Base-by-base conservation (phyloP, 2,329 filamentous ascomycete genomes). In the Cytospora piceicola region DNA sequence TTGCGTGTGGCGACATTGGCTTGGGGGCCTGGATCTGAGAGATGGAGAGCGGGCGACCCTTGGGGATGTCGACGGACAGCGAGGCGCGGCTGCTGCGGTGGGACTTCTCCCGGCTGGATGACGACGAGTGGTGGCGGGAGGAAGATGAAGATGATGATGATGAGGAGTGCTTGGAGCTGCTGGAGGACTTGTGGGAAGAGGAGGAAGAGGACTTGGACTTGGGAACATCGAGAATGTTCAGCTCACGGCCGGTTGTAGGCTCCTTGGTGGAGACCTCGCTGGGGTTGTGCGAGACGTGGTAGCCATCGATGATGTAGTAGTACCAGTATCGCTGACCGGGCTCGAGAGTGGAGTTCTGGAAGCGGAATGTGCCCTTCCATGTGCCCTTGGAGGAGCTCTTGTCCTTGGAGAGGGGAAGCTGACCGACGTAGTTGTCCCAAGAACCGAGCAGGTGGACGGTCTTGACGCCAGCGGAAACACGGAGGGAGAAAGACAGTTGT, bases 251-350 rank as follows among this genome's bases (percentile, higher is more conserved):
- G 65, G 95, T 98, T 78, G 94, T 98, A 77, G 94, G 94, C 85
- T 99, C 95, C 72, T 91, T 90, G 76, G 92, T 96, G 76, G 90
- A 94, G 75, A 91, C 84, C 78, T 93, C 90, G 78, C 91, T 92
- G 72, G 94, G 94, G 82, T 98, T 95, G 86, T 98, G 94, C 69
- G 94, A 94, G 78, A 96, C 90, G 80, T 97, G 94, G 88, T 97
- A 97, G 73, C 95, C 95, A 79, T 99, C 95, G 79, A 98, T 95
- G 88, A 98, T 97, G 86, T 97, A 99, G 88, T 99, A 99, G 89
- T 98, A 99, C 95, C 95, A 99, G 88, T 98, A 98, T 77, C 94
- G 90, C 78, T 92, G 89, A 77, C 94, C 93, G 73, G 92, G 85
- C 83, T 94, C 89, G 74, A 98, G 87, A 67, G 92, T 94, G 69